A percentile compares a stretch with the other conserved stretches of the same genome.
Evolutionary conservation across 2,329 filamentous ascomycete genomes (phyloP).

Genomic region (Calonectria hongkongensis): DNA sequence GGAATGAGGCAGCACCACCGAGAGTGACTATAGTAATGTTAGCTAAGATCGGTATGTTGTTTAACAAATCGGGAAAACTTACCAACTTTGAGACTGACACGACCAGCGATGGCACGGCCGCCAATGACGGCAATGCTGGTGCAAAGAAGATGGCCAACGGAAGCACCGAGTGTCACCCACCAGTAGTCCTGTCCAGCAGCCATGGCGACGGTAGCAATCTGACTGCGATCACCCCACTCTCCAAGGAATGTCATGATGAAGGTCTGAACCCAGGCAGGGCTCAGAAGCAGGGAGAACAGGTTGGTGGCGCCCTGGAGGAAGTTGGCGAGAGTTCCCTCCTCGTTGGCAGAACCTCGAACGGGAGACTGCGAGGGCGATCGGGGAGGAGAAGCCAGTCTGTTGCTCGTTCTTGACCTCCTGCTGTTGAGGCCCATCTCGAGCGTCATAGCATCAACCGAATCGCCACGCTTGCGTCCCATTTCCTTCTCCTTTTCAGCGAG

Average conservation of each 20-base stretch:
- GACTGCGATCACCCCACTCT: conserved; percentile 97
- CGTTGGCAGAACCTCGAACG: conserved; percentile 74
- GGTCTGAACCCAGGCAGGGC: conserved; percentile 98
- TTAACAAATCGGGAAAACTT: conserved; percentile 67
- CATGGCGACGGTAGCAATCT: conserved; percentile 99
- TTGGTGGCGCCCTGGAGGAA: conserved; percentile 83
- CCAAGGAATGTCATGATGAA: conserved; percentile 99
- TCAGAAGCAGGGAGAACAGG: conserved; percentile 89
- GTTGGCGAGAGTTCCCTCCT: conserved; percentile 61
- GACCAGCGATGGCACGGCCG: conserved; percentile 92
- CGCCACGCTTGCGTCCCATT: conserved; percentile 76
- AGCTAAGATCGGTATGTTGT: conserved; percentile 38
- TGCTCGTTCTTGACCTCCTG: conserved; percentile 83
- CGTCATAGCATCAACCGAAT: conserved; percentile 82
- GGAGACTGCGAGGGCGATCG: conserved; percentile 88
- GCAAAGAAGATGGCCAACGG: conserved; percentile 90
- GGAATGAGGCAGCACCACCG: conserved; percentile 91
- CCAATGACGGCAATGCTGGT: conserved; percentile 94
- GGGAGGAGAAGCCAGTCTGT: conserved; percentile 86
- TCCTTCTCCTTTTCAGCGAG: conserved; percentile 94
- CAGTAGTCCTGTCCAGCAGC: conserved; percentile 98
- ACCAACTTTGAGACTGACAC: conserved; percentile 97
- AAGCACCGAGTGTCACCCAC: conserved; percentile 96
- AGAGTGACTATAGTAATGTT: conserved; percentile 81
- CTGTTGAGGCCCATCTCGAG: conserved; percentile 86